A percentile compares a stretch with the other conserved stretches of the same genome.
Evolutionary conservation across 306 rosid genomes (phyloP).

Genomic region (Quercus parvula): DNA sequence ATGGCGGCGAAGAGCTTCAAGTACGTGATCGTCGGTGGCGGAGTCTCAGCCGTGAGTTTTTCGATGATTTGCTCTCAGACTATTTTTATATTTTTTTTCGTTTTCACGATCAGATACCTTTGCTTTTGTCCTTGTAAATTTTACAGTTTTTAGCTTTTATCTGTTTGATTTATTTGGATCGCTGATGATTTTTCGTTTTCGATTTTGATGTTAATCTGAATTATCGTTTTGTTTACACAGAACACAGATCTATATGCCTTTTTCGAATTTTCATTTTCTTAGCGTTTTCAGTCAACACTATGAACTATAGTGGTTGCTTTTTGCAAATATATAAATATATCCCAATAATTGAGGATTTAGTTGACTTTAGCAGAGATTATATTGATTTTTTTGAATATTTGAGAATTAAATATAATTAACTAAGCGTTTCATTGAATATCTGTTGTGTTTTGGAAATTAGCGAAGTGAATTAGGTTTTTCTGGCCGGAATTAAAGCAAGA

Average conservation of each 20-base stretch:
- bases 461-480: background rate
- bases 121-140: background rate
- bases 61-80: background rate
- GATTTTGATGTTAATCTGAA: background rate
- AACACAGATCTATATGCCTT: conserved; percentile 17
- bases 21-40: conserved; percentile 86
- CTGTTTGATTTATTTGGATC: background rate
- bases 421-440: background rate
- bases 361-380: background rate
- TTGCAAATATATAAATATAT: background rate
- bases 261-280: background rate
- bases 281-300: background rate
- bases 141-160: background rate
- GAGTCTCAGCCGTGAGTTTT: conserved; percentile 87
- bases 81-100: background rate
- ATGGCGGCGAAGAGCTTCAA: conserved; percentile 82
- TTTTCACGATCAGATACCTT: background rate
- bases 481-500: too few relatives aligned
- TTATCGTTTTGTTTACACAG: background rate
- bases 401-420: too few relatives aligned
- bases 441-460: background rate
- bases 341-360: background rate
- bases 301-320: background rate
- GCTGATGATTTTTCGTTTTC: background rate
- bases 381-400: too few relatives aligned